Evolutionary conservation across 2,329 filamentous ascomycete genomes (phyloP), one percentile per base, ranked within the genome.

Genomic region (Falciphora oryzae): DNA sequence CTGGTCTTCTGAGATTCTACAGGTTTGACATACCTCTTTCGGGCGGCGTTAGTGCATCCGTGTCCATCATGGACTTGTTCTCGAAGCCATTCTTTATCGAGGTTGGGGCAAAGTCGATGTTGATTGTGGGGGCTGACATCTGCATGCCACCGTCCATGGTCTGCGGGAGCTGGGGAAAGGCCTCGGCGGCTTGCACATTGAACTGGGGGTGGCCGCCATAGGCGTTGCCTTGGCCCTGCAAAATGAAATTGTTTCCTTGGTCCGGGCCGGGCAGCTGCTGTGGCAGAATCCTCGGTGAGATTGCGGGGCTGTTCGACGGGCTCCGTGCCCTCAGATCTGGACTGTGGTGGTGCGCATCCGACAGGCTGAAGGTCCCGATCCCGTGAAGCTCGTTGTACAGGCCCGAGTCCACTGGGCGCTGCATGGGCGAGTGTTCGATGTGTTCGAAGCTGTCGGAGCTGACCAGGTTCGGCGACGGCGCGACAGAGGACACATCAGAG

Each of bases 51-150:
- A 97, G 78, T 4, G 93, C 92, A 74, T 96, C 91, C 68, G 88
- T 83, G 69, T 92, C 87, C 69, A 88, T 79, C n/a, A 82, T 81
- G 35, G 83, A 77, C 72, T 90, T 91, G 27, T 83, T 80, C 32
- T 85, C 84, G 67, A 89, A 89, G 69, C 82, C 86, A 63, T 81
- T 84, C 71, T 85, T 85, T 65, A 84, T 80, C 63, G 90, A 85
- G 11, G 88, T 88, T 29, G 93, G 93, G 22, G 93, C 93, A 75
- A 92, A 93, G 73, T 97, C 91, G 70, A 97, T 95, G 73, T 95
- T 96, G 76, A 97, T 97, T 63, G 93, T 91, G 0, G 93, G 93
- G n/a, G 93, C 91, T 4, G 89, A 90, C 89, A 96, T 95, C 69
- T 90, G 84, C 59, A 71, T 73, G 7, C 86, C 85, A 73, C 91